phyloP scores from a whole-genome alignment of 1,139 yeast species.

The Taiozyma onychis region DNA sequence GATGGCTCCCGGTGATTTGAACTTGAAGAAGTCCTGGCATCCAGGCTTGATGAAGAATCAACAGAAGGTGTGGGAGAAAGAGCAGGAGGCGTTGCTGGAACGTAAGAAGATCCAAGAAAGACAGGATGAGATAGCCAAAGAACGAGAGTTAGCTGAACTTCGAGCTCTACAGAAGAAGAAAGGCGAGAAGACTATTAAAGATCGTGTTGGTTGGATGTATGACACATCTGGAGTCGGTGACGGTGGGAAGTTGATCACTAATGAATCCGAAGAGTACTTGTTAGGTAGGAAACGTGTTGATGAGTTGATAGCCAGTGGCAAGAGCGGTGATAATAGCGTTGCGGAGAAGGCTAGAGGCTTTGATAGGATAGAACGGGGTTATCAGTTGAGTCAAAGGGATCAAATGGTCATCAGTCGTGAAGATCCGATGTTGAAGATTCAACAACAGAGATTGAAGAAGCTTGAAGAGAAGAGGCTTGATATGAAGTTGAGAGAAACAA shows the following conservation, averaged over 20 bases:
- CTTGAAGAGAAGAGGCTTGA: conserved; percentile 15
- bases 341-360: conserved; percentile 11
- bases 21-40: conserved; percentile 92
- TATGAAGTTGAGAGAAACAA: conserved; percentile 8
- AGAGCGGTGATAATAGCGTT: conserved; percentile 8
- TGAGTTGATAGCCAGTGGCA: conserved; percentile 23
- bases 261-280: conserved; percentile 40
- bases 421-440: conserved; percentile 53
- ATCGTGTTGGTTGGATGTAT: conserved; percentile 83
- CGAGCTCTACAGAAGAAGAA: conserved; percentile 42
- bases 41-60: conserved; percentile 85
- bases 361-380: conserved; percentile 13
- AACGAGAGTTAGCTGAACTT: conserved; percentile 58
- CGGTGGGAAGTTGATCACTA: conserved; percentile 15
- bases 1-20: conserved; percentile 74
- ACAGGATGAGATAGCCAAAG: conserved; percentile 58
- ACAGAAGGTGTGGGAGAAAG: conserved; percentile 78
- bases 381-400: conserved; percentile 19
- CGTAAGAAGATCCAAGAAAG: conserved; percentile 60
- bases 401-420: conserved; percentile 29
- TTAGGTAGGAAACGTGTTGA: conserved; percentile 46
- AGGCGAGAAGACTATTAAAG: conserved; percentile 41
- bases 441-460: conserved; percentile 34
- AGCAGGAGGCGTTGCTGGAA: conserved; percentile 72
- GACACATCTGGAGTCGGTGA: conserved; percentile 35